Percentiles rank a stretch among this genome's conserved stretches.
phyloP scores from a whole-genome alignment of 345 rosid genomes.

The Erysimum cheiranthoides region DNA sequence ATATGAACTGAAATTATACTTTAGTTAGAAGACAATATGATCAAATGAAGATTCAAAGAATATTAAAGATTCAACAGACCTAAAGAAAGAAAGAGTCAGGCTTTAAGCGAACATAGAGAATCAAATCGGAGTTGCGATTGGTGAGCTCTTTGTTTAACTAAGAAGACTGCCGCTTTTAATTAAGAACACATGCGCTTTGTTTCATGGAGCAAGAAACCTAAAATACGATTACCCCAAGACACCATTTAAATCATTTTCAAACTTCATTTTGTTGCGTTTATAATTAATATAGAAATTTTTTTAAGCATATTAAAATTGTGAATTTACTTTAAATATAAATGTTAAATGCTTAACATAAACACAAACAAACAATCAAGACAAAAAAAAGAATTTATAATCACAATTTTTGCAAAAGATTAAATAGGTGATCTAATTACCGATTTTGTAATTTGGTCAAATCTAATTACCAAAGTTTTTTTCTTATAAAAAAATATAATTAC shows the following conservation, averaged over 20 bases:
- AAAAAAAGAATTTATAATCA: neutral
- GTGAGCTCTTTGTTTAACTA: conserved; percentile 24
- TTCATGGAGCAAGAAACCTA: conserved; percentile 37
- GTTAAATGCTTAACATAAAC: neutral
- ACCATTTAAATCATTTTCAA: neutral
- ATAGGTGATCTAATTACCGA: neutral
- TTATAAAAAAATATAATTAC: neutral
- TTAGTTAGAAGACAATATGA: conserved; percentile 10
- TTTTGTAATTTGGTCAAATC: neutral
- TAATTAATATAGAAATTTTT: neutral
- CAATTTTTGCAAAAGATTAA: neutral
- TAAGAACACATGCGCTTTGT: conserved; percentile 42
- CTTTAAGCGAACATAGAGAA: conserved; percentile 42
- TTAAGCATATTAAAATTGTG: neutral
- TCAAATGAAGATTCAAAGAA: conserved; percentile 37
- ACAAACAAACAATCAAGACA: neutral
- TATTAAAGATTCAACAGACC: conserved; percentile 30
- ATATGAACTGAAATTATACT: conserved; percentile 14
- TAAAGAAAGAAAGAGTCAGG: conserved; percentile 33
- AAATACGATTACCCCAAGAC: conserved; percentile 27
- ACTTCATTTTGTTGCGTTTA: neutral
- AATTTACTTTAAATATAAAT: neutral
- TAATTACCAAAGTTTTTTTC: neutral
- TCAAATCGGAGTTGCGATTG: conserved; percentile 34
- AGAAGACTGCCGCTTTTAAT: conserved; percentile 20